Evolutionary conservation across 2,329 filamentous ascomycete species (phyloP).

Genomic region (Colletotrichum sansevieriae): DNA sequence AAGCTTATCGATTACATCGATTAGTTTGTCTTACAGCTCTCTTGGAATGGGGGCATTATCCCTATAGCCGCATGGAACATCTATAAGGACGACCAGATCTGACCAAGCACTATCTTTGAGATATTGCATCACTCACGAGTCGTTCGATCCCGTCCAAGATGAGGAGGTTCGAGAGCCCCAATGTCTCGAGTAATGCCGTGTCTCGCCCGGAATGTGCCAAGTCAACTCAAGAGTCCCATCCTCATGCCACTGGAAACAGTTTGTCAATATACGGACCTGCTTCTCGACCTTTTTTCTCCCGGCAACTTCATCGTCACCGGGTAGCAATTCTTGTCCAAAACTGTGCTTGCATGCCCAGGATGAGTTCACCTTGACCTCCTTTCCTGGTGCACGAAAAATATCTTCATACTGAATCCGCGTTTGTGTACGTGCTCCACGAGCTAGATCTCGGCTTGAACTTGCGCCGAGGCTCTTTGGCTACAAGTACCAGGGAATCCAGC

Average conservation of each 20-base stretch:
- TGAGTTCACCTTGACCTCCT: constrained; percentile 40
- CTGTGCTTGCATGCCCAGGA: constrained; percentile 43
- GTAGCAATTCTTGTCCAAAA: constrained; percentile 48
- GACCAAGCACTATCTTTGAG: not conserved
- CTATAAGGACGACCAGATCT: not conserved
- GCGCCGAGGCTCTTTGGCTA: constrained; percentile 23
- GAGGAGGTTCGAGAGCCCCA: constrained; percentile 40
- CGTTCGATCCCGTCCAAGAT: constrained; percentile 43
- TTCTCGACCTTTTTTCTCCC: constrained; percentile 36
- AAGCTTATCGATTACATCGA: constrained; percentile 40
- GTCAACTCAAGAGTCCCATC: constrained; percentile 41
- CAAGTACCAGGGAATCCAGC: constrained; percentile 21
- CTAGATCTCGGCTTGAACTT: constrained; percentile 29
- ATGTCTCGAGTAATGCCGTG: constrained; percentile 42
- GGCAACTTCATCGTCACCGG: constrained; percentile 38
- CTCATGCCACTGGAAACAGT: constrained; percentile 38
- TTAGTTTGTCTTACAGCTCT: constrained; percentile 35
- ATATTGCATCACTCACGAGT: constrained; percentile 31
- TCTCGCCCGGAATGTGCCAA: constrained; percentile 41
- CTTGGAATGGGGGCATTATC: constrained; percentile 38
- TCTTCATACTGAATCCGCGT: constrained; percentile 43
- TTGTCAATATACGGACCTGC: constrained; percentile 39
- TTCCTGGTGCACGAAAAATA: constrained; percentile 43
- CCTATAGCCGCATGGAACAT: constrained; percentile 41
- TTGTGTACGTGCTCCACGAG: constrained; percentile 39